Conservation (phyloP, 148 eudicot species). For the Oxyria digyna region DNA sequence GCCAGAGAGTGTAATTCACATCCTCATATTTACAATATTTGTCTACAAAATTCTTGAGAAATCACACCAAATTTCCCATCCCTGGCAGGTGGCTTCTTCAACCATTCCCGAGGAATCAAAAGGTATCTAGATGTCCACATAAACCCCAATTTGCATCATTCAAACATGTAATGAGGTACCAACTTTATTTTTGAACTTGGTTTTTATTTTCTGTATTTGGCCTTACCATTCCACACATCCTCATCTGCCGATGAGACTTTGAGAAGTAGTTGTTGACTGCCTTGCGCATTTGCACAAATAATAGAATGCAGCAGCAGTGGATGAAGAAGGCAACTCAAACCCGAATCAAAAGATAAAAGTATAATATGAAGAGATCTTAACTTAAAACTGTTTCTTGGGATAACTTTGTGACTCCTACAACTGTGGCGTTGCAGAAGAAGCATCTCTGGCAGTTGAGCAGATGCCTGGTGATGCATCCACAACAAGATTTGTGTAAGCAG, state of each 20-base stretch:
- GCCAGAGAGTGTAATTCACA: background rate
- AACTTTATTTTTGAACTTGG: background rate
- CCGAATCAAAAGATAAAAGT: background rate
- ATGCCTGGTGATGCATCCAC: slow-evolving; percentile 80
- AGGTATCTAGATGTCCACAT: background rate
- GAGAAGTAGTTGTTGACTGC: background rate
- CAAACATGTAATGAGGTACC: background rate
- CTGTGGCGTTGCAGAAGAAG: slow-evolving; percentile 83
- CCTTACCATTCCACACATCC: slow-evolving; percentile 1
- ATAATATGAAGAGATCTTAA: too few relatives aligned
- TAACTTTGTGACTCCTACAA: slow-evolving; percentile 31
- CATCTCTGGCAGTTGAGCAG: slow-evolving; percentile 81
- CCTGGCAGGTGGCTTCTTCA: background rate
- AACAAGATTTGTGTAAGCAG: slow-evolving; percentile 68
- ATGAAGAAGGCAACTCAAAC: background rate
- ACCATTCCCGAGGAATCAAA: background rate
- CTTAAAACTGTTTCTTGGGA: slow-evolving; percentile 16
- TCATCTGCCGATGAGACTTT: slow-evolving; percentile 9
- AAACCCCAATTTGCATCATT: background rate
- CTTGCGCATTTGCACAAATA: slow-evolving; percentile 1
- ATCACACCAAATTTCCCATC: background rate
- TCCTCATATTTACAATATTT: slow-evolving; percentile 8
- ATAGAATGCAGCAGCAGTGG: background rate
- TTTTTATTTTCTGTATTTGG: background rate
- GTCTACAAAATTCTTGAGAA: slow-evolving; percentile 5